phyloP scores from a whole-genome alignment of 208 protist species.

The Novymonas esmeraldas region DNA sequence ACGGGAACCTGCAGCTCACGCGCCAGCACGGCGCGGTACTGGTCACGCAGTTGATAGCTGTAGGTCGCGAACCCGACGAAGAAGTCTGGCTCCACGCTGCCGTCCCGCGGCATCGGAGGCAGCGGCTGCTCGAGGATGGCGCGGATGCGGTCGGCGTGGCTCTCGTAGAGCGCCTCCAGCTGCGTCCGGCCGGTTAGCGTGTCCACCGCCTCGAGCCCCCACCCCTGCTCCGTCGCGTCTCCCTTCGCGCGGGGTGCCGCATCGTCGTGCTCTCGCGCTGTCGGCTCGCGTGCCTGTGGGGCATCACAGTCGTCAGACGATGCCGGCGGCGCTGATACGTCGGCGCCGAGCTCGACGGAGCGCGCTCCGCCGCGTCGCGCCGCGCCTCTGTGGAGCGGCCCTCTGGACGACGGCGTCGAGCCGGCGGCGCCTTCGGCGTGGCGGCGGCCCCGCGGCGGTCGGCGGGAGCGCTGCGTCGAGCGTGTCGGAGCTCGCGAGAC shows the following conservation, averaged over 20 bases:
- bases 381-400: too few relatives aligned
- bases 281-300: neutral
- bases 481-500: too few relatives aligned
- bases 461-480: too few relatives aligned
- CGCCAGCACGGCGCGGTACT: slow-evolving; percentile 80
- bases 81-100: slow-evolving; percentile 74
- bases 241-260: too few relatives aligned
- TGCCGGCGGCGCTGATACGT: too few relatives aligned
- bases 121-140: slow-evolving; percentile 70
- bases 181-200: slow-evolving; percentile 53
- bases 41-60: slow-evolving; percentile 77
- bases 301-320: too few relatives aligned
- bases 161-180: slow-evolving; percentile 68
- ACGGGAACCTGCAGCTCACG: slow-evolving; percentile 59
- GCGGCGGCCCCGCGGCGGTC: too few relatives aligned
- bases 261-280: neutral
- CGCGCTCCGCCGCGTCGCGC: too few relatives aligned
- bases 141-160: slow-evolving; percentile 57
- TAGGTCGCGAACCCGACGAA: slow-evolving; percentile 87
- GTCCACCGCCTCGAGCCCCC: slow-evolving; percentile 65
- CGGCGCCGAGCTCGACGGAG: too few relatives aligned
- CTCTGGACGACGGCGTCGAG: too few relatives aligned
- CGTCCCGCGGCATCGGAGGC: slow-evolving; percentile 72
- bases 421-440: too few relatives aligned
- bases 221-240: slow-evolving; percentile 25